phyloP scores from a whole-genome alignment of 1,139 yeast genomes.

The Kurtzmaniella quercitrusa region DNA sequence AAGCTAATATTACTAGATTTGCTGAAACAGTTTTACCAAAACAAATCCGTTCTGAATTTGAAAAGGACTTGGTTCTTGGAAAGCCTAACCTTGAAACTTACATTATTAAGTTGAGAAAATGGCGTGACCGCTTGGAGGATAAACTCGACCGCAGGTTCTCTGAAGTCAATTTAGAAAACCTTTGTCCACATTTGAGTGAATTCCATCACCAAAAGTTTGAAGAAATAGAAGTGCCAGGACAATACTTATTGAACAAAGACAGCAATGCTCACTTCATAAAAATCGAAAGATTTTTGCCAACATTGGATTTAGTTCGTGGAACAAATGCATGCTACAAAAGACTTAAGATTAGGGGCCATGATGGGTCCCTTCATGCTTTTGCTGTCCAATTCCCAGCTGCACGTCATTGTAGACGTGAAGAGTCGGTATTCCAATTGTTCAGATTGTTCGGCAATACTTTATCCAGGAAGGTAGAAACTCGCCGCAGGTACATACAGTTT shows the following conservation, averaged over 20 bases:
- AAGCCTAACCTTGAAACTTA: slow-evolving; percentile 90
- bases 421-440: slow-evolving; percentile 86
- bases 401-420: slow-evolving; percentile 95
- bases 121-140: slow-evolving; percentile 93
- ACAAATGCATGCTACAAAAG: slow-evolving; percentile 91
- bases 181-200: slow-evolving; percentile 93
- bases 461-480: slow-evolving; percentile 77
- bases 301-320: slow-evolving; percentile 84
- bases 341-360: slow-evolving; percentile 86
- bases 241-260: slow-evolving; percentile 79
- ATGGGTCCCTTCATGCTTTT: slow-evolving; percentile 87
- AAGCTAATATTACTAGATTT: slow-evolving; percentile 81
- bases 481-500: slow-evolving; percentile 80
- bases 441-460: slow-evolving; percentile 81
- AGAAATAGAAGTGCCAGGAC: slow-evolving; percentile 97
- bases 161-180: slow-evolving; percentile 76
- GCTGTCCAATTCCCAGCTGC: slow-evolving; percentile 98
- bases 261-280: slow-evolving; percentile 83
- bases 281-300: slow-evolving; percentile 88
- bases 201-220: slow-evolving; percentile 98
- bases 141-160: slow-evolving; percentile 80
- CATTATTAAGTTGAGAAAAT: slow-evolving; percentile 74
- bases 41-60: slow-evolving; percentile 86
- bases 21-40: slow-evolving; percentile 93
- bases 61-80: slow-evolving; percentile 80